A percentile compares a stretch with the other conserved stretches of the same genome.
Conservation (phyloP, 1,284 basidiomycete genomes). For the Tilletia setariae region DNA sequence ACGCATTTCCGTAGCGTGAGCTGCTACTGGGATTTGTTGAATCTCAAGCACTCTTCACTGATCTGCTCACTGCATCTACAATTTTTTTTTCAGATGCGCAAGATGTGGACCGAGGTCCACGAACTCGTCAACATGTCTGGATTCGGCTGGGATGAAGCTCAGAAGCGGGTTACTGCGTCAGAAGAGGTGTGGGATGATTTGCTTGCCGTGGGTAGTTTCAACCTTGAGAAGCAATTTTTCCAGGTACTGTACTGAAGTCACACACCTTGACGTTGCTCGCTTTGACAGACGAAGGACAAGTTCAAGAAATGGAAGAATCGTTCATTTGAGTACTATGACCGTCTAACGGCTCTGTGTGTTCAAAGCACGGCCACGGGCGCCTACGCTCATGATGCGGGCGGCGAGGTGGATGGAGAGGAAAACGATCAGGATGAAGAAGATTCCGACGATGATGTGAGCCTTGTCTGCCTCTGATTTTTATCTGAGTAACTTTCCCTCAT, state of each 20-base stretch:
- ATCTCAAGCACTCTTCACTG: neutral
- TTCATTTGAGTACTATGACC: neutral
- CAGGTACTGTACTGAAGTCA: neutral
- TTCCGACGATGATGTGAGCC: too few relatives aligned
- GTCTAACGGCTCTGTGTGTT: neutral
- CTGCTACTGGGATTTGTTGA: neutral
- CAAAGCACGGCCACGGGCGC: neutral
- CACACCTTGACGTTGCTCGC: too few relatives aligned
- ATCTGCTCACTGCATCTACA: neutral
- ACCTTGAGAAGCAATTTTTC: neutral
- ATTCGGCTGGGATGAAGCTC: neutral
- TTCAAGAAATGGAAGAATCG: too few relatives aligned
- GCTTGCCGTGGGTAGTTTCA: neutral
- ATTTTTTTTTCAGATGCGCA: neutral
- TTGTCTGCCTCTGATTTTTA: too few relatives aligned
- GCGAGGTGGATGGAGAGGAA: neutral
- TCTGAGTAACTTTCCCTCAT: too few relatives aligned
- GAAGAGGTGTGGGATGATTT: neutral
- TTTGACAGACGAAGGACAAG: too few relatives aligned
- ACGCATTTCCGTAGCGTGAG: slow-evolving; percentile 1
- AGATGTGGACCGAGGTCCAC: neutral
- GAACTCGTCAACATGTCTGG: neutral
- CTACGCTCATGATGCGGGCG: neutral
- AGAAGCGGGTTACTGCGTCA: neutral
- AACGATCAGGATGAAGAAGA: neutral